Conservation (phyloP, 306 rosid species). For the Cicer bijugum region DNA sequence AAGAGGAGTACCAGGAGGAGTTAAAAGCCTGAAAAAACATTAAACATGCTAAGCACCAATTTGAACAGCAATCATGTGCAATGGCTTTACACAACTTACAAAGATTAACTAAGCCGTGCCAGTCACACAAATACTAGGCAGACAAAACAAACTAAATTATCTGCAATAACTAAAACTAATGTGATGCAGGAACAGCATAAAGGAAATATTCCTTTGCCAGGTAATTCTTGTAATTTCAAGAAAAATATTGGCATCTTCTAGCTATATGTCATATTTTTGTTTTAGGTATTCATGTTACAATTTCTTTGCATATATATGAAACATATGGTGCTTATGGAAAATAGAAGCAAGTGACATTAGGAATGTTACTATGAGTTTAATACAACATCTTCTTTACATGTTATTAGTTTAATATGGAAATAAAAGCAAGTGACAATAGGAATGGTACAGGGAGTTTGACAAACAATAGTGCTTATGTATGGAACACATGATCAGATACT, state of each 20-base stretch:
- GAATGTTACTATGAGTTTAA: not conserved
- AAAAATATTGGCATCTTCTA: not conserved
- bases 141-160: conserved; percentile 4
- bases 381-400: too few relatives aligned
- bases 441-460: not conserved
- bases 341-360: conserved; percentile 26
- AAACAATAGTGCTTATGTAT: not conserved
- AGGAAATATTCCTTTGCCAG: conserved; percentile 7
- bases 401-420: not conserved
- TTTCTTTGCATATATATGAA: conserved; percentile 8
- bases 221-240: not conserved
- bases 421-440: conserved; percentile 23
- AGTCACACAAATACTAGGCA: conserved; percentile 20
- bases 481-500: not conserved
- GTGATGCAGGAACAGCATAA: conserved; percentile 13
- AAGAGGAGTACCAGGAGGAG: conserved; percentile 98
- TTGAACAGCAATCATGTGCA: conserved; percentile 27
- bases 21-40: conserved; percentile 76
- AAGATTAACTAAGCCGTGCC: conserved; percentile 14
- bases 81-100: conserved; percentile 21
- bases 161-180: conserved; percentile 10
- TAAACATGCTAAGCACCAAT: conserved; percentile 40
- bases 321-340: not conserved
- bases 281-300: not conserved
- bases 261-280: not conserved